A percentile compares a stretch with the other conserved stretches of the same genome.
These are phyloP conservation scores for Artemisia annua DNA, from an alignment of 129 eudicot genomes.

Conservation along the genomic window DNA sequence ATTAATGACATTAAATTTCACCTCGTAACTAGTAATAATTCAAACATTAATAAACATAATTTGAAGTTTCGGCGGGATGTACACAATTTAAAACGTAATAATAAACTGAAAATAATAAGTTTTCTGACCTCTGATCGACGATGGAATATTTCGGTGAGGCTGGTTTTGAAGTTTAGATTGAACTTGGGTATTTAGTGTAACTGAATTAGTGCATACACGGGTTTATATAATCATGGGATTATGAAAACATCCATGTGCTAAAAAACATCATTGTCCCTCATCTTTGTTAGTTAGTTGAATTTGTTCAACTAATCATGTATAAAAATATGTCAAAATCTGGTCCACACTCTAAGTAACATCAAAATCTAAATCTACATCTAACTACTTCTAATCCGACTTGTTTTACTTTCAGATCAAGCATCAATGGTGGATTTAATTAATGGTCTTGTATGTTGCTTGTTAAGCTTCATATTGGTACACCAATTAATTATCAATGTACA, in stretches of 20 bases:
- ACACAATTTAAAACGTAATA: not conserved
- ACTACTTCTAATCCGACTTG: not conserved
- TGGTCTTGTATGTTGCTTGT: not conserved
- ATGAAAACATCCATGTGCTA: conserved; percentile 62
- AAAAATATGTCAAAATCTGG: conserved; percentile 7
- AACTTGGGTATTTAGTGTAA: too few species aligned
- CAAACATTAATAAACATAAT: conserved; percentile 17
- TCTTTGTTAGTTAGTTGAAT: conserved; percentile 31
- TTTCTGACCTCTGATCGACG: conserved; percentile 18
- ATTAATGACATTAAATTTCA: conserved; percentile 36
- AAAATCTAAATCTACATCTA: not conserved
- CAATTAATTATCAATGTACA: not conserved
- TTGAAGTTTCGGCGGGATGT: conserved; percentile 3
- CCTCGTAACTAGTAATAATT: conserved; percentile 25
- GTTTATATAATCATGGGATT: conserved; percentile 32
- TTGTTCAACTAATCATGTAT: conserved; percentile 10
- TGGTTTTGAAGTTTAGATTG: not conserved
- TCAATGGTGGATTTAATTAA: too few species aligned
- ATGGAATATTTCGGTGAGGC: conserved; percentile 25
- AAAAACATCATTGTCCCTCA: conserved; percentile 56
- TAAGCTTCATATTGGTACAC: not conserved
- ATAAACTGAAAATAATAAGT: not conserved
- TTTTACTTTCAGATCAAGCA: conserved; percentile 2
- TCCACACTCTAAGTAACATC: conserved; percentile 19
- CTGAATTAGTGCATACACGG: too few species aligned